Percentiles rank a stretch among this genome's conserved stretches.
Conservation (phyloP, 2,329 filamentous ascomycete genomes). For the Hypoxylon sp. region DNA sequence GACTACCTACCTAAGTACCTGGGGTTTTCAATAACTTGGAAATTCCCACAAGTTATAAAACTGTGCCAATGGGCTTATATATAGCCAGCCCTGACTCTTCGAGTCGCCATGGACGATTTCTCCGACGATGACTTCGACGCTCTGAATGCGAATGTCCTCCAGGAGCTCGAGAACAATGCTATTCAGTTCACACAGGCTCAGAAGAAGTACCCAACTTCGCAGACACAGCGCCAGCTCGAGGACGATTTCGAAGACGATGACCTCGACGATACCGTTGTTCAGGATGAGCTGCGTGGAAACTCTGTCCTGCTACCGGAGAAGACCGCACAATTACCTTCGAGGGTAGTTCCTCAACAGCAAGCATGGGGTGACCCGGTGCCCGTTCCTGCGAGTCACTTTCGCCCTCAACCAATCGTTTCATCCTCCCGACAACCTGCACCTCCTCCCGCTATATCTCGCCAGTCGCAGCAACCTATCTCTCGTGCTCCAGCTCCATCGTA, state of each 20-base stretch:
- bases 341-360: slow-evolving; percentile 41
- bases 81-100: slow-evolving; percentile 52
- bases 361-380: slow-evolving; percentile 47
- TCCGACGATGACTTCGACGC: slow-evolving; percentile 75
- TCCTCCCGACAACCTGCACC: slow-evolving; percentile 28
- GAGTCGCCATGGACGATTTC: slow-evolving; percentile 68
- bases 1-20: not conserved
- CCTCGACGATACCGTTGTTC: slow-evolving; percentile 71
- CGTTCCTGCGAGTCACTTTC: slow-evolving; percentile 47
- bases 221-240: slow-evolving; percentile 51
- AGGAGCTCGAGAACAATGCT: slow-evolving; percentile 75
- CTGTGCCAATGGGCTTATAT: slow-evolving; percentile 48
- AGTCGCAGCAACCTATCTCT: slow-evolving; percentile 39
- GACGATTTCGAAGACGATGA: slow-evolving; percentile 70
- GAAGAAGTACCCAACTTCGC: slow-evolving; percentile 48
- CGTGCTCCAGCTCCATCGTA: slow-evolving; percentile 53
- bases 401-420: slow-evolving; percentile 40
- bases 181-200: slow-evolving; percentile 72
- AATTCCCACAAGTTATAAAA: not conserved
- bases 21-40: not conserved
- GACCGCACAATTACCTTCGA: slow-evolving; percentile 34
- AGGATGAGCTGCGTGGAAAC: slow-evolving; percentile 61
- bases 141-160: slow-evolving; percentile 69
- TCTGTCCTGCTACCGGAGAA: slow-evolving; percentile 52
- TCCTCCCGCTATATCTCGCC: slow-evolving; percentile 30